These are phyloP conservation scores for Lipomyces sp. DNA, from an alignment of 805 yeast genomes.

Conservation along the genomic window DNA sequence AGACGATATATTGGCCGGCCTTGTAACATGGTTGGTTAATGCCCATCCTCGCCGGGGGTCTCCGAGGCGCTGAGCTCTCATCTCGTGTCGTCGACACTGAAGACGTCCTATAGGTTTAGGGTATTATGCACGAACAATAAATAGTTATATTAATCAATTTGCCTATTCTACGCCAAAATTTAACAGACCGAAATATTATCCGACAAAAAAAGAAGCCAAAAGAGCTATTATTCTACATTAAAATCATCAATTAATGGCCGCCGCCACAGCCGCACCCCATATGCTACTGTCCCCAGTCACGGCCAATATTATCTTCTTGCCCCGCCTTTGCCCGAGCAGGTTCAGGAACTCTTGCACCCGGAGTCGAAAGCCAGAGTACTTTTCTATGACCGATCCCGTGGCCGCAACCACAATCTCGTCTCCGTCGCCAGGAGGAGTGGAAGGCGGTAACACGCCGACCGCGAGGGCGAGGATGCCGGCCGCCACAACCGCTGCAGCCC, in stretches of 20 bases:
- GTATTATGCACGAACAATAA: no score
- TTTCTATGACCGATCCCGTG: conserved; percentile 45
- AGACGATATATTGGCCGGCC: neutral
- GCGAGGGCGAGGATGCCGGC: conserved; percentile 37
- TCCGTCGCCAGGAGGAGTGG: conserved; percentile 29
- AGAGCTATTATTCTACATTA: neutral
- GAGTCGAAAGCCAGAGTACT: conserved; percentile 42
- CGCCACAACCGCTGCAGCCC: conserved; percentile 46
- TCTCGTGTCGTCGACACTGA: no score
- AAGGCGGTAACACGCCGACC: conserved; percentile 40
- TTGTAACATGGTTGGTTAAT: neutral
- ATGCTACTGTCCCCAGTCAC: conserved; percentile 27
- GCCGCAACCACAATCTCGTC: conserved; percentile 41
- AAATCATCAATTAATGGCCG: conserved; percentile 25
- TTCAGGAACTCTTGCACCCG: conserved; percentile 43
- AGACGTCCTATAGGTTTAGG: no score
- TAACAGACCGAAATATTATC: neutral
- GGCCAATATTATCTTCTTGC: conserved; percentile 20
- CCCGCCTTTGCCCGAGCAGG: conserved; percentile 24
- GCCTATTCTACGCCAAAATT: neutral
- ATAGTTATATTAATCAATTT: neutral
- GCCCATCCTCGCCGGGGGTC: neutral
- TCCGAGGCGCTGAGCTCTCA: neutral
- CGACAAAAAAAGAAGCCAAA: neutral
- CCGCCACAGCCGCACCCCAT: conserved; percentile 39